These are phyloP conservation scores for Tremellales sp. DNA, from an alignment of 1,284 basidiomycete genomes.

Conservation along the genomic window DNA sequence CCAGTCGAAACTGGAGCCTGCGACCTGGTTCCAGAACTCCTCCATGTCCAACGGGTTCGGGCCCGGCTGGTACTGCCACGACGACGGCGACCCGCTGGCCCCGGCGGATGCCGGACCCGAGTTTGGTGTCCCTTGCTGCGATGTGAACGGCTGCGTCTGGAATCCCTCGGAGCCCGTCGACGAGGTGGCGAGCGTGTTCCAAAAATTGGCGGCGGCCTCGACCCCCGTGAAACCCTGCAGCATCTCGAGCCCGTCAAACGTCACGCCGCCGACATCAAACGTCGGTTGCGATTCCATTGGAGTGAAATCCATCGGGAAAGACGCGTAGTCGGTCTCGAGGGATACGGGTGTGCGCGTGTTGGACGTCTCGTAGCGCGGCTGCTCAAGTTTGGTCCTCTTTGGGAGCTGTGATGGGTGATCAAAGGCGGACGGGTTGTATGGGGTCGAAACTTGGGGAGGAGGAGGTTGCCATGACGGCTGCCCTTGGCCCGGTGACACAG, in stretches of 20 bases:
- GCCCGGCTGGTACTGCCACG: neutral
- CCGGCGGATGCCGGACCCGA: neutral
- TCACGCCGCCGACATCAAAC: conserved; percentile 45
- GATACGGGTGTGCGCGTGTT: conserved; percentile 23
- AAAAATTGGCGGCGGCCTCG: conserved; percentile 20
- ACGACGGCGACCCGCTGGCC: neutral
- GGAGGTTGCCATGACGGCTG: too few relatives aligned
- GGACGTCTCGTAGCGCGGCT: conserved; percentile 21
- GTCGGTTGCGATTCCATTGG: too few relatives aligned
- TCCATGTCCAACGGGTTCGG: conserved; percentile 4
- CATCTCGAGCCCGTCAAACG: conserved; percentile 44
- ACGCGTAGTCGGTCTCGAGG: neutral
- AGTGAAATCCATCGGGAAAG: too few relatives aligned
- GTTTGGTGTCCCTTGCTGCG: neutral
- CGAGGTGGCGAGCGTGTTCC: conserved; percentile 19
- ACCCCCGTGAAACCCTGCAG: conserved; percentile 38
- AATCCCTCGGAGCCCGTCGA: neutral
- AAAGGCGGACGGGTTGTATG: too few relatives aligned
- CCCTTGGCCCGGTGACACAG: too few relatives aligned
- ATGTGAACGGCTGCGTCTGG: neutral
- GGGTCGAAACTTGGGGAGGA: too few relatives aligned
- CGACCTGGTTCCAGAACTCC: conserved; percentile 44
- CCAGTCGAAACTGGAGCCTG: conserved; percentile 42
- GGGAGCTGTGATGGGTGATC: neutral
- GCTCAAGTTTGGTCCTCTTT: neutral